Percentiles rank a stretch among this genome's conserved stretches.
phyloP scores from a whole-genome alignment of 176 grass and related monocot species.

The Phoenix dactylifera region DNA sequence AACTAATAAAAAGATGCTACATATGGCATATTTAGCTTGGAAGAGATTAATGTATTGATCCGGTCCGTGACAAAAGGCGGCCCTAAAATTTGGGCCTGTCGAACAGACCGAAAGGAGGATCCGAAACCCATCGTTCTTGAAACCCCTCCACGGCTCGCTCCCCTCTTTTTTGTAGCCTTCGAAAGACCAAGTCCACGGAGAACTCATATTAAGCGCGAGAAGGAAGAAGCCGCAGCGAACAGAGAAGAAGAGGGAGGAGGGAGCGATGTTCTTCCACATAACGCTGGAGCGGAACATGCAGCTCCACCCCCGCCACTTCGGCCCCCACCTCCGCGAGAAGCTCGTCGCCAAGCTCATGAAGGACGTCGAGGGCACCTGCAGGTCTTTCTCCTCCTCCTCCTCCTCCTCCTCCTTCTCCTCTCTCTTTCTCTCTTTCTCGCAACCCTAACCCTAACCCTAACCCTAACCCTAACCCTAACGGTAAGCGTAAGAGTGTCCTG shows the following conservation, averaged over 20 bases:
- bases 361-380: constrained; percentile 98
- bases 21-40: too few relatives aligned
- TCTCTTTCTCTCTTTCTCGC: neutral
- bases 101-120: too few relatives aligned
- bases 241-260: neutral
- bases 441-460: neutral
- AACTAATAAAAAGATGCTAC: too few relatives aligned
- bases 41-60: too few relatives aligned
- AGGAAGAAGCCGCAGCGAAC: constrained; percentile 5
- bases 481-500: neutral
- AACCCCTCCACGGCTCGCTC: too few relatives aligned
- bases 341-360: constrained; percentile 97
- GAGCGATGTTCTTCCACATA: constrained; percentile 91
- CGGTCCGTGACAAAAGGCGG: too few relatives aligned
- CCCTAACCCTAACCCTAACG: constrained; percentile 5
- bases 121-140: too few relatives aligned
- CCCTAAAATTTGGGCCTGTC: too few relatives aligned
- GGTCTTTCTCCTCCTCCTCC: constrained; percentile 11
- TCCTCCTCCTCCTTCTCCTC: neutral
- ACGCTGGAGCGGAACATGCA: constrained; percentile 96
- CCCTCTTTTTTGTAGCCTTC: too few relatives aligned
- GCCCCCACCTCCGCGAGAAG: constrained; percentile 88
- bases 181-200: too few relatives aligned
- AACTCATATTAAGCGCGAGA: neutral
- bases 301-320: constrained; percentile 93